Evolutionary conservation across 768 basidiomycete species (phyloP), one percentile per base, ranked within the genome.

Genomic region (Chalciporus sphaerocephalus): DNA sequence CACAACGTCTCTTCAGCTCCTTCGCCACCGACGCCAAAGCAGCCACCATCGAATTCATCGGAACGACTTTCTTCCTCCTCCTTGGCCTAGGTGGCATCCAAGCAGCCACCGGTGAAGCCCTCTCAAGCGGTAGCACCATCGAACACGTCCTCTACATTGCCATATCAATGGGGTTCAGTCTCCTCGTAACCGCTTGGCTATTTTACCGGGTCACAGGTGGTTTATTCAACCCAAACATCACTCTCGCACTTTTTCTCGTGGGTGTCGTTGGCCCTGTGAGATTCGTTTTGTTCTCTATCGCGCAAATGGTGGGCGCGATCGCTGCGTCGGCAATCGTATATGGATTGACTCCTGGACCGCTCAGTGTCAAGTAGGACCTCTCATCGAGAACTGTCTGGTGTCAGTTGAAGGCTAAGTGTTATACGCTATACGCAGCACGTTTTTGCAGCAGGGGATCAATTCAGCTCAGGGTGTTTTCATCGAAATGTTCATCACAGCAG

Each of bases 401-500:
- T n/a, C n/a, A n/a, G n/a, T n/a, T n/a, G n/a, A n/a, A n/a, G n/a
- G n/a, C n/a, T n/a, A n/a, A n/a, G n/a, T n/a, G n/a, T n/a, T n/a
- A n/a, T n/a, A n/a, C n/a, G n/a, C n/a, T n/a, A n/a, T n/a, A n/a
- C n/a, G n/a, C 47, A 84, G 81, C 52, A 80, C 78, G 8, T 60
- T 62, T 52, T 67, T 80, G 25, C 67, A 68, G 8, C 56, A 62
- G 16, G 74, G 72, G 4, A 62, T 77, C 47, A 84, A 74, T 62
- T 48, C 61, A 3, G 71, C 78, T 1, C 80, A 85, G 59, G 81
- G 71, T 10, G 73, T 83, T 15, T 85, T 85, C 60, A 83, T 85
- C 48, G 83, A 86, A 59, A 80, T 83, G 75, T 85, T 85, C 62
- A 74, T 79, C 52, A 85, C 83, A 12, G 69, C 76, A 11, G 69